phyloP scores from a whole-genome alignment of 2,329 filamentous ascomycete species.

The Paraphaeosphaeria sporulosa region DNA sequence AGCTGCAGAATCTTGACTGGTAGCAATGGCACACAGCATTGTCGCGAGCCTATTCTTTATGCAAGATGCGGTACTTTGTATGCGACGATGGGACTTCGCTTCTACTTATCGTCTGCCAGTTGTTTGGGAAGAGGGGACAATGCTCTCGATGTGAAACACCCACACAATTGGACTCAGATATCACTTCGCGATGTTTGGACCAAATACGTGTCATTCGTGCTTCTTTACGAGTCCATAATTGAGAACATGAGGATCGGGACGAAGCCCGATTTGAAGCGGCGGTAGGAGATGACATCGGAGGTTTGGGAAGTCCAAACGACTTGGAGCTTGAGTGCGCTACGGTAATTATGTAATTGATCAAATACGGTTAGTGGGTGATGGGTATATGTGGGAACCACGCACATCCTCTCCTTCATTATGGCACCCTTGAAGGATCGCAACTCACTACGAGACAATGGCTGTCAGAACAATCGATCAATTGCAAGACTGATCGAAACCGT shows the following conservation, averaged over 20 bases:
- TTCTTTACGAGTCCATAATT: neutral
- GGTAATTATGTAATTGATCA: neutral
- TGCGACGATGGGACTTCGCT: neutral
- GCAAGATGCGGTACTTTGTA: neutral
- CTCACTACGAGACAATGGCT: too few relatives aligned
- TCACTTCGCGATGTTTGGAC: neutral
- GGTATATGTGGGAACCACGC: neutral
- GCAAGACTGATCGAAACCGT: too few relatives aligned
- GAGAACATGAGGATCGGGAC: neutral
- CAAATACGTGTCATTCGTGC: too few relatives aligned
- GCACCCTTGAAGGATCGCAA: too few relatives aligned
- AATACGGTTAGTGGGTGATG: neutral
- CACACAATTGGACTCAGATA: neutral
- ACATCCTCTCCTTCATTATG: neutral
- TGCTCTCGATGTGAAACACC: neutral
- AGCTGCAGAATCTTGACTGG: neutral
- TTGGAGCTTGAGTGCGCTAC: neutral
- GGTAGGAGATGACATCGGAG: conserved; percentile 2
- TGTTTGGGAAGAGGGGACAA: neutral
- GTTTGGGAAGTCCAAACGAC: neutral
- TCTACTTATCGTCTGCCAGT: too few relatives aligned
- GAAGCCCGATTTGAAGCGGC: neutral
- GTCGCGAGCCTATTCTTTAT: neutral
- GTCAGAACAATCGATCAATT: too few relatives aligned
- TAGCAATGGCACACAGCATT: neutral